Percentiles rank a stretch among this genome's conserved stretches.
These are phyloP conservation scores for Yamadazyma sp. DNA, from an alignment of 1,139 yeast genomes.

Conservation along the genomic window DNA sequence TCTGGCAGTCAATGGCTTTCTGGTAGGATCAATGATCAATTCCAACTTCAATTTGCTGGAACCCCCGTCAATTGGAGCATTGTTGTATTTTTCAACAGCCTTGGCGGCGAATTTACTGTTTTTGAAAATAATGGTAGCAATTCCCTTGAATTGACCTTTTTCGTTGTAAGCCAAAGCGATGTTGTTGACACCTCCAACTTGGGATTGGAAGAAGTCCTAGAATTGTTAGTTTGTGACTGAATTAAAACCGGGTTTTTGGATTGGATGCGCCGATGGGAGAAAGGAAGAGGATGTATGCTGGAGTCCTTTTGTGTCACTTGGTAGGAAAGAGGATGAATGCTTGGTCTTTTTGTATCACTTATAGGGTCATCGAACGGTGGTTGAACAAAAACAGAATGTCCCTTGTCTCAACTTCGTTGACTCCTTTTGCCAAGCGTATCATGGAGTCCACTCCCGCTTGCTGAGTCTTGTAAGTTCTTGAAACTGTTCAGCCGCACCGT, in stretches of 20 bases:
- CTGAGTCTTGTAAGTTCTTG: neutral
- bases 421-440: conserved; percentile 1
- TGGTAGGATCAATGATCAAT: conserved; percentile 81
- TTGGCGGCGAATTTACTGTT: conserved; percentile 60
- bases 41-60: conserved; percentile 76
- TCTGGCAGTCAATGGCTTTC: conserved; percentile 74
- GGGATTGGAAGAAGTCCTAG: conserved; percentile 86
- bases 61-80: conserved; percentile 93
- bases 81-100: conserved; percentile 85
- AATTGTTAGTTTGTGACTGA: conserved; percentile 11
- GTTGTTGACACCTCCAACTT: conserved; percentile 80
- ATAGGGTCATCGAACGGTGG: neutral
- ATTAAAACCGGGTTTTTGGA: neutral
- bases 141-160: conserved; percentile 88
- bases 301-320: no score
- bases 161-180: conserved; percentile 80
- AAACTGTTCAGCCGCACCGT: no score
- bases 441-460: conserved; percentile 3
- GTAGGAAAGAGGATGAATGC: no score
- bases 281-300: no score
- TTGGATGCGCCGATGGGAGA: no score
- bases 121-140: conserved; percentile 82
- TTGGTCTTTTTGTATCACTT: no score
- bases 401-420: neutral
- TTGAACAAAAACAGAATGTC: neutral